Evolutionary conservation across 1,139 yeast species (phyloP), one percentile per base, ranked within the genome.

Genomic region (Nakaseomyces bracarensis): DNA sequence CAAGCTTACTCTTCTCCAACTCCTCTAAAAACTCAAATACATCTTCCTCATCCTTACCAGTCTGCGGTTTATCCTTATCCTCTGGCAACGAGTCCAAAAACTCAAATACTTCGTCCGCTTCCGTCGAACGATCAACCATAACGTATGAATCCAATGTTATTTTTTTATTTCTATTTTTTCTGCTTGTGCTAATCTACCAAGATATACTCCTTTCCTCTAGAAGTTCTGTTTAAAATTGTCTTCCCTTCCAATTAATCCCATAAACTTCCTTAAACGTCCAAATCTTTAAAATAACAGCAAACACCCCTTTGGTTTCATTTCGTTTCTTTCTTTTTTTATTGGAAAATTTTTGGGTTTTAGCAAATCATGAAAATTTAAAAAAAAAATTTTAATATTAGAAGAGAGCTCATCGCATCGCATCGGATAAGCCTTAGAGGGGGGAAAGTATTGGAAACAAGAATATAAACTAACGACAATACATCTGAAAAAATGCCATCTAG

Each of bases 31-130:
- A 89, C 28, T 85, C 95, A 57, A 89, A 68, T 37, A 91, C 79
- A 51, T 89, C 96, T 27, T 78, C 82, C 46, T 77, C 77, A 37
- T 74, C 71, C 39, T 72, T 74, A 19, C 57, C 60, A 14, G 52
- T 55, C 19, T 58, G 50, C n/a, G 53, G 54, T 41, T 54, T 52
- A 14, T 71, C 66, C 45, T 71, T 70, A 26, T 77, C 73, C 46
- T 80, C 86, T 9, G 95, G 96, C 38, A 91, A 71, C 1, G 95
- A 83, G 58, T 89, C 93, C 54, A 91, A 73, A 61, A 91, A 83
- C 53, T 89, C 95, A 51, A 89, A 68, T 9, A 91, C 96, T 56
- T 89, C 96, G 54, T 85, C 94, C 19, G 79, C 76, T 47, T 74
- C 77, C 10, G 21, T 39, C 10, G 28, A 30, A 16, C 22, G 21